These are phyloP conservation scores for Rosa chinensis DNA, from an alignment of 306 rosid genomes.

Conservation along the genomic window DNA sequence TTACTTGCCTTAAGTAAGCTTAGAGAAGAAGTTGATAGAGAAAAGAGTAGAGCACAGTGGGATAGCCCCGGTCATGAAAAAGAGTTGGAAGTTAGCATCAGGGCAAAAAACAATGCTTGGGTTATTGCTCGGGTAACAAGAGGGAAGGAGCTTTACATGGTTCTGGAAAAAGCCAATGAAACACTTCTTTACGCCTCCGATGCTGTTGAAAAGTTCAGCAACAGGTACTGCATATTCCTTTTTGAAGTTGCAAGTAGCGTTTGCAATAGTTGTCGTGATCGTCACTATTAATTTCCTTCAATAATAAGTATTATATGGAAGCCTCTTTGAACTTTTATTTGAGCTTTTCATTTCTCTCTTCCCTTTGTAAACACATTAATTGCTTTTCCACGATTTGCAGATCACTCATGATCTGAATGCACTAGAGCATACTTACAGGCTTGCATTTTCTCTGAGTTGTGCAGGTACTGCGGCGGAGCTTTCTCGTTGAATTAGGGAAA, in stretches of 20 bases:
- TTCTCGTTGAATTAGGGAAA: slow-evolving; percentile 72
- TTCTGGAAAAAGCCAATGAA: slow-evolving; percentile 90
- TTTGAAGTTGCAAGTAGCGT: slow-evolving; percentile 3
- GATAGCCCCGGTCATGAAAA: slow-evolving; percentile 52
- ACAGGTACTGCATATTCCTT: slow-evolving; percentile 48
- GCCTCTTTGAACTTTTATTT: not conserved
- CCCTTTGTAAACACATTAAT: not conserved
- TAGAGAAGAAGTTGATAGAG: slow-evolving; percentile 88
- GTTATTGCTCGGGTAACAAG: slow-evolving; percentile 78
- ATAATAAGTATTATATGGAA: not conserved
- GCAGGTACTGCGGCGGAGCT: slow-evolving; percentile 84
- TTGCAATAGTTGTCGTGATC: not conserved
- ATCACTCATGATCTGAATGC: not conserved
- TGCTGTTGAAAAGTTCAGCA: slow-evolving; percentile 94
- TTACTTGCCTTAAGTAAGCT: slow-evolving; percentile 81
- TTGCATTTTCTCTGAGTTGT: slow-evolving; percentile 18
- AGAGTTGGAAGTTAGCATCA: slow-evolving; percentile 79
- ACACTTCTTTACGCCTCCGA: slow-evolving; percentile 90
- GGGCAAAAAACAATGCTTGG: slow-evolving; percentile 96
- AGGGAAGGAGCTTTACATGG: slow-evolving; percentile 94
- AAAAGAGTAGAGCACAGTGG: slow-evolving; percentile 61
- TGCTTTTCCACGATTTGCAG: not conserved
- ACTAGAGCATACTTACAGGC: not conserved
- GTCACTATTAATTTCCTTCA: not conserved
- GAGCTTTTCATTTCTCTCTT: not conserved